Evolutionary conservation across 768 basidiomycete species (phyloP).

Genomic region (Trametes sanguinea): DNA sequence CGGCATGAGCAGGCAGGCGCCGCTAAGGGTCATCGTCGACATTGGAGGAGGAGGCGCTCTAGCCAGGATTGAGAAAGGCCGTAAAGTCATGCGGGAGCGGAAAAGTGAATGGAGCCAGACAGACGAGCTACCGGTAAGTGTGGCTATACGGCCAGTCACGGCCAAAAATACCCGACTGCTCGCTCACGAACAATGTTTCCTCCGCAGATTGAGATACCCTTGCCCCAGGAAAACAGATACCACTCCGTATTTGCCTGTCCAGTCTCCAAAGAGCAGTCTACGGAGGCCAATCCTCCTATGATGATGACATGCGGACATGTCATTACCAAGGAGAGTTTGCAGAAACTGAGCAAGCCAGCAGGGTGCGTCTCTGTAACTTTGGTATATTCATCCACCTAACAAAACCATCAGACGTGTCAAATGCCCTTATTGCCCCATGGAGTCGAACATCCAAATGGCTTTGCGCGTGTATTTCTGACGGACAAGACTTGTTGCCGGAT

Average conservation of each 20-base stretch:
- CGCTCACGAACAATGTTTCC: background rate
- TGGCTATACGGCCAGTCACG: no score
- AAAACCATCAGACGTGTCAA: constrained; percentile 72
- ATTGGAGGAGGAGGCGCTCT: constrained; percentile 92
- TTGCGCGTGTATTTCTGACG: constrained; percentile 64
- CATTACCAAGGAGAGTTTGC: constrained; percentile 87
- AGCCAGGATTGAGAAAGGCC: constrained; percentile 90
- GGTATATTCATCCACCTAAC: background rate
- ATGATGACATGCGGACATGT: constrained; percentile 98
- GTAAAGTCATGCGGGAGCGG: constrained; percentile 89
- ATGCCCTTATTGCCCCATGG: constrained; percentile 94
- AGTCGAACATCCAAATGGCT: constrained; percentile 60
- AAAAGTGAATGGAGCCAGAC: constrained; percentile 92
- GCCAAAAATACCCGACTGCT: background rate
- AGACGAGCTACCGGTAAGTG: constrained; percentile 82
- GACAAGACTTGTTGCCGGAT: background rate
- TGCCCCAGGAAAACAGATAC: constrained; percentile 84
- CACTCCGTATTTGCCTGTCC: constrained; percentile 98
- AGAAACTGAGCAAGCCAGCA: constrained; percentile 84
- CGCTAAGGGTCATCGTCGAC: constrained; percentile 86
- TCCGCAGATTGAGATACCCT: constrained; percentile 86
- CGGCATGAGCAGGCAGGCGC: constrained; percentile 87
- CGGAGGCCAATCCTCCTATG: constrained; percentile 93
- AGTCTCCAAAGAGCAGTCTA: constrained; percentile 96
- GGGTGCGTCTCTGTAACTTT: constrained; percentile 40